These are phyloP conservation scores for Fusarium abutilonis DNA, from an alignment of 2,329 filamentous ascomycete species.

Conservation along the genomic window DNA sequence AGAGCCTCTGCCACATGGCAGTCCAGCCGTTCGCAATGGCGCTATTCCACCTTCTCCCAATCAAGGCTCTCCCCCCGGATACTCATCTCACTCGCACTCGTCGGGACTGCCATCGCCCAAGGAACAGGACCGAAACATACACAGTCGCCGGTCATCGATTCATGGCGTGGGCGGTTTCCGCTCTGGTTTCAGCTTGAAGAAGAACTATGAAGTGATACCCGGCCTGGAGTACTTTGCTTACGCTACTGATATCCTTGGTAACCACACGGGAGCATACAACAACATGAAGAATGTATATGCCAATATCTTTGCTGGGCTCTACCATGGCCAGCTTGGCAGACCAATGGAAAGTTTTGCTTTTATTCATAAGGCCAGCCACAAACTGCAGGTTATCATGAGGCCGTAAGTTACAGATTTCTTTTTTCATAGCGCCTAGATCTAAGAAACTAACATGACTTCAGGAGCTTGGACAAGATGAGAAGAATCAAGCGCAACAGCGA, in stretches of 20 bases:
- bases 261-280: conserved; percentile 79
- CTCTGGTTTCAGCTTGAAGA: conserved; percentile 49
- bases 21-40: conserved; percentile 58
- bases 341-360: conserved; percentile 83
- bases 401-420: conserved; percentile 61
- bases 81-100: conserved; percentile 58
- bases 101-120: conserved; percentile 63
- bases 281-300: conserved; percentile 87
- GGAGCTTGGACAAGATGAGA: conserved; percentile 61
- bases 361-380: conserved; percentile 66
- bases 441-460: conserved; percentile 38
- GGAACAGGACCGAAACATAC: conserved; percentile 57
- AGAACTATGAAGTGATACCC: conserved; percentile 85
- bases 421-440: neutral
- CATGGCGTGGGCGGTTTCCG: conserved; percentile 52
- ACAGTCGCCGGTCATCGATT: conserved; percentile 63
- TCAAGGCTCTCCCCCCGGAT: conserved; percentile 64
- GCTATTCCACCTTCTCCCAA: conserved; percentile 61
- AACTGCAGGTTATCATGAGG: conserved; percentile 77
- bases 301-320: conserved; percentile 84
- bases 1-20: conserved; percentile 49
- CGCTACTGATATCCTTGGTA: conserved; percentile 86
- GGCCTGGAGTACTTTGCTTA: conserved; percentile 90
- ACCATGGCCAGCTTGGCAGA: conserved; percentile 86
- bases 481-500: conserved; percentile 52